Conservation (phyloP, 164 flowering plant genomes). For the Sedum album region DNA sequence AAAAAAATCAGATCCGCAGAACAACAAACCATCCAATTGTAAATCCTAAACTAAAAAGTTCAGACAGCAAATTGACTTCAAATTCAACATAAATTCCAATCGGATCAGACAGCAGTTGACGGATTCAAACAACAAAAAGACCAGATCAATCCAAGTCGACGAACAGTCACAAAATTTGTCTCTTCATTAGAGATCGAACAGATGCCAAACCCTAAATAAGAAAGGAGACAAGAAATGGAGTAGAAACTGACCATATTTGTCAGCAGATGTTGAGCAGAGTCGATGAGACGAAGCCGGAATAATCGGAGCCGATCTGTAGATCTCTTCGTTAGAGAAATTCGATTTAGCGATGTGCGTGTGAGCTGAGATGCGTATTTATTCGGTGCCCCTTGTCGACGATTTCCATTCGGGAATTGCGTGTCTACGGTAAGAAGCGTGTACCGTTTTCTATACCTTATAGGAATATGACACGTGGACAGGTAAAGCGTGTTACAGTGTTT, state of each 20-base stretch:
- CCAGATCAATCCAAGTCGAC: neutral
- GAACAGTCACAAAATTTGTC: neutral
- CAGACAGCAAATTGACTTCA: neutral
- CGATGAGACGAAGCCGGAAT: neutral
- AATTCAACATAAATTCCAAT: neutral
- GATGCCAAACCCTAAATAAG: neutral
- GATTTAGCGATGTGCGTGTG: neutral
- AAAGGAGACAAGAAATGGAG: neutral
- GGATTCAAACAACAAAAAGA: neutral
- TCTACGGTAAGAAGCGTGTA: neutral
- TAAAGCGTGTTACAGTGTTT: constrained; percentile 5
- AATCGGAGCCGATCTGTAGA: neutral
- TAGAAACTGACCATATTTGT: neutral
- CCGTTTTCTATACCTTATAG: neutral
- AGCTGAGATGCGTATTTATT: neutral
- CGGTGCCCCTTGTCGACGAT: constrained; percentile 1
- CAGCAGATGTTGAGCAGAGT: neutral
- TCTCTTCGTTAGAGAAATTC: neutral
- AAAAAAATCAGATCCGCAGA: neutral
- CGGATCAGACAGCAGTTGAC: too few species aligned
- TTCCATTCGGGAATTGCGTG: neutral
- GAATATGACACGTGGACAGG: neutral
- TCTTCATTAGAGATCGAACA: too few species aligned
- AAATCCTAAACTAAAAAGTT: neutral
- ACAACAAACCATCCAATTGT: neutral